Conservation (phyloP, 208 protist genomes). For the Trypanosoma cruzi region DNA sequence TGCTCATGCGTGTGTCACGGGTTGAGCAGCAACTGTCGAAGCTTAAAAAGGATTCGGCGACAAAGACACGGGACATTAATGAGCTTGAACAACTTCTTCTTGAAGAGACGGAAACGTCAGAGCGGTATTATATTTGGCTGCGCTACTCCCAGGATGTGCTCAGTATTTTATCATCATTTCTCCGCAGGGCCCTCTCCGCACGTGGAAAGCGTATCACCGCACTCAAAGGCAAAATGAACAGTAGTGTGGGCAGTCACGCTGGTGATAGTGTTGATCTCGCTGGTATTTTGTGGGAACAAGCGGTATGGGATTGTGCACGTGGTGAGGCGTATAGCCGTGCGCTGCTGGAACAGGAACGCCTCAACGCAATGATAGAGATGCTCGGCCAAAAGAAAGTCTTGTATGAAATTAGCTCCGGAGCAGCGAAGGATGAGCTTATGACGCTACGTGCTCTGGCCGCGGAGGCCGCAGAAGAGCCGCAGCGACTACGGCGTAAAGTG, state of each 20-base stretch:
- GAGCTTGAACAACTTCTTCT: slow-evolving; percentile 76
- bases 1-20: slow-evolving; percentile 61
- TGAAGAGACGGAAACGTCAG: slow-evolving; percentile 74
- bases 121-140: slow-evolving; percentile 71
- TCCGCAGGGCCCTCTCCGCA: slow-evolving; percentile 1
- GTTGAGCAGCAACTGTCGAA: slow-evolving; percentile 51
- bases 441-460: neutral
- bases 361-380: slow-evolving; percentile 19
- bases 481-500: slow-evolving; percentile 34
- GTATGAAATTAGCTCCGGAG: slow-evolving; percentile 11
- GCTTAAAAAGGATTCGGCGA: slow-evolving; percentile 31
- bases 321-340: slow-evolving; percentile 36
- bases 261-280: neutral
- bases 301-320: slow-evolving; percentile 37
- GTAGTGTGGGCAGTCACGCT: neutral
- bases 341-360: slow-evolving; percentile 36
- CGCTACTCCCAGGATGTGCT: slow-evolving; percentile 46
- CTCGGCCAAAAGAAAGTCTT: slow-evolving; percentile 15
- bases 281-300: slow-evolving; percentile 36
- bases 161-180: slow-evolving; percentile 38
- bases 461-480: slow-evolving; percentile 28
- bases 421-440: slow-evolving; percentile 18
- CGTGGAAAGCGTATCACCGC: neutral
- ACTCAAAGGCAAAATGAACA: neutral
- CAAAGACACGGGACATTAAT: slow-evolving; percentile 39